Evolutionary conservation across 2,329 filamentous ascomycete genomes (phyloP), one percentile per base, ranked within the genome.

Genomic region (Trichoderma polysporum): DNA sequence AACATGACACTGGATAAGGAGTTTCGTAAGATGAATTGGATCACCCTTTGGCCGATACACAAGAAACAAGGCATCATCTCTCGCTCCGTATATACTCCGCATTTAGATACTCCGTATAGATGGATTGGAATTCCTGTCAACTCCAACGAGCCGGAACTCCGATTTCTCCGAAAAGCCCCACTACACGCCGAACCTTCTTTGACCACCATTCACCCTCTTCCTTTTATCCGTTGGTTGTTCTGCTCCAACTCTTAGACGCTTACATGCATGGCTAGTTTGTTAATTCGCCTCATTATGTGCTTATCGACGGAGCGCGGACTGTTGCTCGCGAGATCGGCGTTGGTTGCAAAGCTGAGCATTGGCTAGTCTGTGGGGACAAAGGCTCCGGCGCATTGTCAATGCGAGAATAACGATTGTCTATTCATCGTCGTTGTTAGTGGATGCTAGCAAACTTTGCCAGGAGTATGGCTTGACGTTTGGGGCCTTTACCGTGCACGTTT

Each of bases 91-190:
- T n/a, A n/a, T n/a, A n/a, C n/a, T n/a, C n/a, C n/a, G 12, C 33
- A 35, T 10, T 9, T 35, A 3, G 13, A 9, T 12, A 35, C 33
- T 35, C 33, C 33, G 13, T 35, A 9, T 12, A 41, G 39, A 45
- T 45, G 8, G n/a, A 19, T 4, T 22, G 41, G 12, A 22, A 17
- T 12, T 19, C 41, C n/a, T 45, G 35, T 65, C 19, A 41, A n/a
- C 29, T 58, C 31, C 39, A 19, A 57, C 8, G 22, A 25, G 8
- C 39, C 53, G 54, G 62, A 39, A 27, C 62, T 33, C 62, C 62
- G 62, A 49, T 58, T 66, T 66, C 62, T 41, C 62, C 62, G 62
- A 35, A 2, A 1, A 37, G 31, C 41, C 35, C 61, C 62, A 65
- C 52, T 39, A 37, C 49, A 58, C 33, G 22, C 62, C 62, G 62